Evolutionary conservation across 176 grass and related monocot genomes (phyloP).

Genomic region (Carex littledalei): DNA sequence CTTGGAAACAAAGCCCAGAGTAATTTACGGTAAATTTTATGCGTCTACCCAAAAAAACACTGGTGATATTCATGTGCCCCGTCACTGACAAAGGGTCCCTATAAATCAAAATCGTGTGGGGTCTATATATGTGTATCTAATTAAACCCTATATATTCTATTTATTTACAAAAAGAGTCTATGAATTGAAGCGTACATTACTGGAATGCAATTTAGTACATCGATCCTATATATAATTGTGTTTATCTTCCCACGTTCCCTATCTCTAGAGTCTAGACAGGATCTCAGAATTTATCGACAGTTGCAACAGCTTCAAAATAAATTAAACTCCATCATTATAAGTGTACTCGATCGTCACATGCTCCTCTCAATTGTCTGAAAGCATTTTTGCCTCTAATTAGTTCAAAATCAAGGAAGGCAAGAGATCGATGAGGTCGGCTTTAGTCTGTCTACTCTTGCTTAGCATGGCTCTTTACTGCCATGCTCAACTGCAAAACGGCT

Average conservation of each 20-base stretch:
- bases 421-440: not conserved
- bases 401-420: not conserved
- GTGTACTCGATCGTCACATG: not conserved
- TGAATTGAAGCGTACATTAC: not conserved
- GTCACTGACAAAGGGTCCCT: no score
- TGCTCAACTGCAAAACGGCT: constrained; percentile 28
- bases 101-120: no score
- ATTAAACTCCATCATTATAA: constrained; percentile 15
- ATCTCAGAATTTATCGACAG: not conserved
- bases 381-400: not conserved
- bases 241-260: not conserved
- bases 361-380: not conserved
- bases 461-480: not conserved
- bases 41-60: not conserved
- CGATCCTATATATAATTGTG: not conserved
- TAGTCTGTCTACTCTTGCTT: not conserved
- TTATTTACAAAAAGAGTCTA: not conserved
- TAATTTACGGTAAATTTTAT: not conserved
- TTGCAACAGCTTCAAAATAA: not conserved
- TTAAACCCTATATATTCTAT: not conserved
- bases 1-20: not conserved
- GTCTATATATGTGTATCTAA: no score
- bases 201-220: not conserved
- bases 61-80: no score
- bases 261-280: constrained; percentile 5